These are phyloP conservation scores for Lagenaria siceraria DNA, from an alignment of 306 rosid genomes.

Conservation along the genomic window DNA sequence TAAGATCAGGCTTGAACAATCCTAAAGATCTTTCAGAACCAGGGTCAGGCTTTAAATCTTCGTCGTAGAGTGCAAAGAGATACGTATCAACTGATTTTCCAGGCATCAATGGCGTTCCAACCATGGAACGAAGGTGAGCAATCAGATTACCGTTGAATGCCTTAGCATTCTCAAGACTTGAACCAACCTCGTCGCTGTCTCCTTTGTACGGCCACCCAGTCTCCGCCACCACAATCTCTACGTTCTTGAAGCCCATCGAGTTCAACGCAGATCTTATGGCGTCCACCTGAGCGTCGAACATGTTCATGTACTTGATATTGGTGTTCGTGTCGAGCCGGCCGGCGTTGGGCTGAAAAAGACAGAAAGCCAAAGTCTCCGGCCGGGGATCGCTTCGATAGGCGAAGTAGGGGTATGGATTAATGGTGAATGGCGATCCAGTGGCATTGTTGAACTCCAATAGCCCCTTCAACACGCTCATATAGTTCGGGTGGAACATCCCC, in stretches of 20 bases:
- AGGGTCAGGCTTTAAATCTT: constrained; percentile 86
- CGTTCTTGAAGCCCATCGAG: constrained; percentile 57
- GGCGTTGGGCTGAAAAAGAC: constrained; percentile 80
- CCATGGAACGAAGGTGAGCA: constrained; percentile 74
- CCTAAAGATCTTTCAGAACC: constrained; percentile 83
- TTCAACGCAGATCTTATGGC: constrained; percentile 74
- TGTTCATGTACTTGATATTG: constrained; percentile 77
- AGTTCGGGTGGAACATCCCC: constrained; percentile 46
- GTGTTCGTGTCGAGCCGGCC: constrained; percentile 81
- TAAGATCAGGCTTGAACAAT: constrained; percentile 69
- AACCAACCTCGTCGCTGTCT: constrained; percentile 68
- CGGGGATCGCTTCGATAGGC: constrained; percentile 73
- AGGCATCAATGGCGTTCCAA: constrained; percentile 91
- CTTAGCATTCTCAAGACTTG: constrained; percentile 69
- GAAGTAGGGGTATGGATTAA: constrained; percentile 90
- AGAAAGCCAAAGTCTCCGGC: constrained; percentile 69
- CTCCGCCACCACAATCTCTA: constrained; percentile 91
- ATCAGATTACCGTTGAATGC: constrained; percentile 78
- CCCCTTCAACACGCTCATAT: constrained; percentile 36
- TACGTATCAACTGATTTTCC: constrained; percentile 89
- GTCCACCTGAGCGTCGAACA: constrained; percentile 99
- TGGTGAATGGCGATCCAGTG: constrained; percentile 72
- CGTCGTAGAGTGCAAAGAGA: constrained; percentile 78
- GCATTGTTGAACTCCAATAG: constrained; percentile 51
- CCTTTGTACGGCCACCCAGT: constrained; percentile 99